Base-by-base conservation (phyloP, 495 filamentous ascomycete genomes). In the Penicillium argentinense region DNA sequence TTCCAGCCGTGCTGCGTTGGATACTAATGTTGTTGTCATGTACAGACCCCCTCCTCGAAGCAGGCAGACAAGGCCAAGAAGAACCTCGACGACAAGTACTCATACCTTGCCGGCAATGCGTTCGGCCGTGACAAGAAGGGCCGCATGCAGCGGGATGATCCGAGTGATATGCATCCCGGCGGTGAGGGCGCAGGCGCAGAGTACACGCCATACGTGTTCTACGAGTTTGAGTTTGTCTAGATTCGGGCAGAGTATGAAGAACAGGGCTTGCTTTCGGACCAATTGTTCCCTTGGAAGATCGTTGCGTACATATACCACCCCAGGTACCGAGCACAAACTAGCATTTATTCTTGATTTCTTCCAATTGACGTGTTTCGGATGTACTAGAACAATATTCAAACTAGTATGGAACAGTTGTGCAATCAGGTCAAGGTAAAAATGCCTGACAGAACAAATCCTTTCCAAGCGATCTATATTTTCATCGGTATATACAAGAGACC, bases 171-270 rank as follows among this genome's bases (percentile, higher is more conserved):
- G 79, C 87, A 88, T n/a, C n/a, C n/a, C 27, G 81, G 79, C 2
- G 83, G 79, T 14, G 84, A 88, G 49, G 74, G 75, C 2, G n/a
- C n/a, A n/a, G 83, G 81, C 34, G 80, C 81, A 49, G 93, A 96
- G 59, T 98, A 97, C 71, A 89, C 89, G 45, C 83, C 93, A 22
- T 98, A 95, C 71, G 95, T 97, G 63, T 97, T 89, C 72, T 98
- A 97, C 70, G 89, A 96, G 56, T 91, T 97, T 64, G 86, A 90
- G 62, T 85, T 95, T 1, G 16, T 6, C 1, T 4, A 12, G 17
- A 26, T 16, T n/a, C 11, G 33, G 17, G 7, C 8, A 9, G 17
- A 36, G 7, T 36, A 19, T 22, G 17, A 36, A n/a, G n/a, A n/a
- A n/a, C n/a, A n/a, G 11, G n/a, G 24, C 16, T 13, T 13, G 30